Percentiles rank a stretch among this genome's conserved stretches.
Conservation (phyloP, 1,284 basidiomycete genomes). For the Pseudozyma pruni region DNA sequence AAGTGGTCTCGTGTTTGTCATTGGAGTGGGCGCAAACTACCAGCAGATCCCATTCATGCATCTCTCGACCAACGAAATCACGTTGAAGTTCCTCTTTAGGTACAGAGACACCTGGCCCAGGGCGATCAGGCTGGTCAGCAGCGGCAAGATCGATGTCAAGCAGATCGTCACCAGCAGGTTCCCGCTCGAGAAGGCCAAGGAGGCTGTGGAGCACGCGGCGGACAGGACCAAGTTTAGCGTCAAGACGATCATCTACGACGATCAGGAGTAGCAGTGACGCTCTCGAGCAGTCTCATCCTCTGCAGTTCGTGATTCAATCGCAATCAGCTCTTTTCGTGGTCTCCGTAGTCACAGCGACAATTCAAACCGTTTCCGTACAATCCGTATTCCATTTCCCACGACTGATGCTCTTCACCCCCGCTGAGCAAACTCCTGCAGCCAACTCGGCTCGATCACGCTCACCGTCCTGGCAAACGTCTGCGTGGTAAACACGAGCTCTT, state of each 20-base stretch:
- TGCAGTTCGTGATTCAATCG: too few relatives aligned
- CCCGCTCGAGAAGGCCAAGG: conserved; percentile 77
- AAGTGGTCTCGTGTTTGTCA: conserved; percentile 71
- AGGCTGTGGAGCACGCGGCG: conserved; percentile 82
- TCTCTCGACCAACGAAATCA: conserved; percentile 71
- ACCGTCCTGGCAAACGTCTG: conserved; percentile 63
- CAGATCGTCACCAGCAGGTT: conserved; percentile 88
- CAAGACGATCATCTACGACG: conserved; percentile 63
- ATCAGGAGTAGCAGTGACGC: conserved; percentile 22
- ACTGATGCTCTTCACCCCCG: conserved; percentile 6
- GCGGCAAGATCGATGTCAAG: conserved; percentile 84
- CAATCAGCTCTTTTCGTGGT: too few relatives aligned
- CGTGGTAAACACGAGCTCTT: conserved; percentile 65
- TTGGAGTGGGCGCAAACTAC: conserved; percentile 70
- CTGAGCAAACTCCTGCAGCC: conserved; percentile 51
- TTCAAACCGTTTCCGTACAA: too few relatives aligned
- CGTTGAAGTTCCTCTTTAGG: conserved; percentile 70
- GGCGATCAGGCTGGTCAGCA: conserved; percentile 81
- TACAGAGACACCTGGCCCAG: conserved; percentile 75
- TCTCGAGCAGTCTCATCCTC: too few relatives aligned
- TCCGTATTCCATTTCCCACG: too few relatives aligned
- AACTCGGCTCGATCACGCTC: conserved; percentile 58
- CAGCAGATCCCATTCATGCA: conserved; percentile 70
- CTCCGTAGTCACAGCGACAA: too few relatives aligned
- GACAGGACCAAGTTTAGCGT: conserved; percentile 71